Conservation (phyloP, 1,284 basidiomycete genomes). For the Fistulina hepatica region DNA sequence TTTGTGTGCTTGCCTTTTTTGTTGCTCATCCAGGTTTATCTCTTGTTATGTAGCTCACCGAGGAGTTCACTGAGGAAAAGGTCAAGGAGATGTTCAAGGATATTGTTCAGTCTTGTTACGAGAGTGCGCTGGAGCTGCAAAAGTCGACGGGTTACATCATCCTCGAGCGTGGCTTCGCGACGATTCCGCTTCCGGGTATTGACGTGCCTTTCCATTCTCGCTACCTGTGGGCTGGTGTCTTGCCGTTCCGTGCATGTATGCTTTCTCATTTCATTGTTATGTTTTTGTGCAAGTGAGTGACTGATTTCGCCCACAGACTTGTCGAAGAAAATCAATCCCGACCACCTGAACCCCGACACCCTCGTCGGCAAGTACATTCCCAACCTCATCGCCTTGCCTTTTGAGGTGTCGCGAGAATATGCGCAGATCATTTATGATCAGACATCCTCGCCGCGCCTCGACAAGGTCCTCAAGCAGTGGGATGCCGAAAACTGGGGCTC, state of each 20-base stretch:
- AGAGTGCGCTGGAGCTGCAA: conserved; percentile 71
- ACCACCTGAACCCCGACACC: conserved; percentile 85
- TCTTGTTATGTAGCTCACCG: conserved; percentile 52
- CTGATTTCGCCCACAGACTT: conserved; percentile 56
- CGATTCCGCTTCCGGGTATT: conserved; percentile 93
- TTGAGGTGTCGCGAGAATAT: conserved; percentile 84
- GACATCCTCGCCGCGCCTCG: conserved; percentile 86
- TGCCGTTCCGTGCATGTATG: conserved; percentile 91
- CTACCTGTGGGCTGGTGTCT: conserved; percentile 97
- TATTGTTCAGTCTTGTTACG: conserved; percentile 80
- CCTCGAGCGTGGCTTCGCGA: conserved; percentile 93
- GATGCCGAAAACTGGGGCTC: conserved; percentile 85
- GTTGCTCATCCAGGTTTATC: conserved; percentile 2
- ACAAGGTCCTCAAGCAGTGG: conserved; percentile 90
- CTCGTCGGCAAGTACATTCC: conserved; percentile 94
- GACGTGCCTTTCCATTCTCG: conserved; percentile 99
- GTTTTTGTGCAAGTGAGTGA: conserved; percentile 4
- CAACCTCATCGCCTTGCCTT: conserved; percentile 92
- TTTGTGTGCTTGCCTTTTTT: background rate
- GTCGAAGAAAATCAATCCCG: conserved; percentile 94
- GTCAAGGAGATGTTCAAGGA: conserved; percentile 88
- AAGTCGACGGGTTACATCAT: conserved; percentile 83
- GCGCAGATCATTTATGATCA: conserved; percentile 93
- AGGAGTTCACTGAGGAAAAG: conserved; percentile 75
- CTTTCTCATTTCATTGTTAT: conserved; percentile 14